Conservation (phyloP, 768 basidiomycete genomes). For the Crassisporium funariophilum region DNA sequence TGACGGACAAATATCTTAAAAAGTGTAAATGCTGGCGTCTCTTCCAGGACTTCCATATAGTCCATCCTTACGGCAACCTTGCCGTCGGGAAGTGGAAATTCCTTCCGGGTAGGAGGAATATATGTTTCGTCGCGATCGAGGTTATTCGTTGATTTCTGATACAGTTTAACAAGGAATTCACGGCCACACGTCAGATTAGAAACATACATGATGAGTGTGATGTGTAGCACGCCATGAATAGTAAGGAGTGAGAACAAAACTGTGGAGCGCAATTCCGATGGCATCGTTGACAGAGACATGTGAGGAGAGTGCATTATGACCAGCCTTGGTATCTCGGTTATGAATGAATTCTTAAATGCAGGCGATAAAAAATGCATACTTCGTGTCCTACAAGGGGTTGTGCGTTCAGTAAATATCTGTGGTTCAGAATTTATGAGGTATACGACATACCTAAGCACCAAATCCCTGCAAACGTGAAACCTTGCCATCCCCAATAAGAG, state of each 20-base stretch:
- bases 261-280: constrained; percentile 45
- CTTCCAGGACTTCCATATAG: constrained; percentile 49
- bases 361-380: constrained; percentile 23
- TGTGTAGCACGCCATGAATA: constrained; percentile 71
- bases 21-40: constrained; percentile 52
- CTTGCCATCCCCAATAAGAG: constrained; percentile 54
- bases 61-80: constrained; percentile 42
- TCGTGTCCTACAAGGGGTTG: constrained; percentile 40
- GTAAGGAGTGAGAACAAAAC: constrained; percentile 56
- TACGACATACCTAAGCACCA: constrained; percentile 45
- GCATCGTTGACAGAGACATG: constrained; percentile 36
- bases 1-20: constrained; percentile 51
- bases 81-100: constrained; percentile 46
- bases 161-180: neutral
- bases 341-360: neutral
- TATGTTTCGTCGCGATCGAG: constrained; percentile 78
- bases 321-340: constrained; percentile 35
- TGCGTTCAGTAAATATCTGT: neutral
- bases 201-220: constrained; percentile 63
- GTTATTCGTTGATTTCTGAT: constrained; percentile 47
- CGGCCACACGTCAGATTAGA: neutral
- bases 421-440: neutral
- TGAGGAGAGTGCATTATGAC: constrained; percentile 50
- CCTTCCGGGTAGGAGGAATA: constrained; percentile 48
- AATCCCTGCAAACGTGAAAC: constrained; percentile 44